These are phyloP conservation scores for Tilletia caries DNA, from an alignment of 1,284 basidiomycete species.

Conservation along the genomic window DNA sequence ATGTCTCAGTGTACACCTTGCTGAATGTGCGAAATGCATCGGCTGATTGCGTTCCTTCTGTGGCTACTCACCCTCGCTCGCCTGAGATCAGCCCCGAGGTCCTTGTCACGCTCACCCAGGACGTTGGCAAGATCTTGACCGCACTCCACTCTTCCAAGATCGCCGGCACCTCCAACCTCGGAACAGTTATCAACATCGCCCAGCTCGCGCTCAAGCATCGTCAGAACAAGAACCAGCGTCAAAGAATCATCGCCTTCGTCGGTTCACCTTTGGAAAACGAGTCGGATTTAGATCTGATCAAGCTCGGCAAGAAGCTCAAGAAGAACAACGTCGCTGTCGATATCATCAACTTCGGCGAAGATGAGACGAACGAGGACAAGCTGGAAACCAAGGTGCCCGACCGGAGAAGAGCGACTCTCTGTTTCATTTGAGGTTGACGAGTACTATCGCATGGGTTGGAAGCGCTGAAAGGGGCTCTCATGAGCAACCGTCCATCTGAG, in stretches of 20 bases:
- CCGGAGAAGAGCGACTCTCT: too few species aligned
- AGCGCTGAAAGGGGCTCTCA: too few species aligned
- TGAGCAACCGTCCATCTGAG: too few species aligned
- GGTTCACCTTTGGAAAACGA: slow-evolving; percentile 68
- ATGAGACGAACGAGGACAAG: slow-evolving; percentile 62
- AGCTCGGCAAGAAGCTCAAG: slow-evolving; percentile 92
- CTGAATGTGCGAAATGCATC: too few species aligned
- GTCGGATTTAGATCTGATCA: slow-evolving; percentile 56
- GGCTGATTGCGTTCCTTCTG: too few species aligned
- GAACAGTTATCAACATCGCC: slow-evolving; percentile 85
- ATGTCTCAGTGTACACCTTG: slow-evolving; percentile 14
- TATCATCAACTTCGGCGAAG: slow-evolving; percentile 69
- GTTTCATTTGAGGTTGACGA: too few species aligned
- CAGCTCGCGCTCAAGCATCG: slow-evolving; percentile 92
- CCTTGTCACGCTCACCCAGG: slow-evolving; percentile 89
- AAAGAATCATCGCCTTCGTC: slow-evolving; percentile 89
- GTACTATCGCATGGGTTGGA: too few species aligned
- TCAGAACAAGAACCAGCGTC: slow-evolving; percentile 95
- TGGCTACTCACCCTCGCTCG: slow-evolving; percentile 21
- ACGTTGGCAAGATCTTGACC: slow-evolving; percentile 83
- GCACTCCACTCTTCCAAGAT: slow-evolving; percentile 73
- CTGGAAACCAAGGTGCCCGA: too few species aligned
- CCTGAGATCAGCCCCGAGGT: slow-evolving; percentile 67
- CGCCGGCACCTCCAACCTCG: slow-evolving; percentile 75
- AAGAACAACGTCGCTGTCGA: slow-evolving; percentile 99